A percentile compares a stretch with the other conserved stretches of the same genome.
Evolutionary conservation across 768 basidiomycete genomes (phyloP).

Genomic region (Hypholoma fasciculare): DNA sequence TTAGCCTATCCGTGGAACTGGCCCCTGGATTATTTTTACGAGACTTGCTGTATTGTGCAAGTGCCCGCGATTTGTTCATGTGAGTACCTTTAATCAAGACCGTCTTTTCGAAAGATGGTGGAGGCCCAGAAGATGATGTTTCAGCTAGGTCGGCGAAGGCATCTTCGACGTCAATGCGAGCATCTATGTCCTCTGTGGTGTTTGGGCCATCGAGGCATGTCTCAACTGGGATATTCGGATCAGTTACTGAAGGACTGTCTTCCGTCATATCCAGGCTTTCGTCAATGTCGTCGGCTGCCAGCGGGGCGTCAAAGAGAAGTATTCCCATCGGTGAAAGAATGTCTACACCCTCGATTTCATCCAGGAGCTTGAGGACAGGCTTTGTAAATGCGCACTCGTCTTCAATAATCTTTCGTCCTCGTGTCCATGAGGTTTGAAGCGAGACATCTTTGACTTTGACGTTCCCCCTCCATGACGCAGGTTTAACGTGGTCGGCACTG

Average conservation of each 20-base stretch:
- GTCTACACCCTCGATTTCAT: neutral
- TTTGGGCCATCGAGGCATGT: neutral
- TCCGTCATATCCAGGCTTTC: constrained; percentile 9
- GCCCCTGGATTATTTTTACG: constrained; percentile 7
- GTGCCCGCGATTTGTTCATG: constrained; percentile 8
- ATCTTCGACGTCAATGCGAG: constrained; percentile 15
- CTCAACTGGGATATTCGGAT: constrained; percentile 5
- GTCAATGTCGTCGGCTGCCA: constrained; percentile 18
- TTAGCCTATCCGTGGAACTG: constrained; percentile 18
- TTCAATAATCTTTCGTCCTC: constrained; percentile 20
- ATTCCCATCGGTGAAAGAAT: constrained; percentile 18
- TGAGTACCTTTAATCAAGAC: neutral
- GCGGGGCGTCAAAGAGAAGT: constrained; percentile 12
- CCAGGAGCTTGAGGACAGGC: constrained; percentile 3
- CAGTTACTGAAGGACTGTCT: neutral
- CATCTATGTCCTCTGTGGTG: neutral
- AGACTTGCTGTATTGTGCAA: constrained; percentile 12
- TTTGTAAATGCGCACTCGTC: constrained; percentile 5
- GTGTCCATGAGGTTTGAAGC: constrained; percentile 30
- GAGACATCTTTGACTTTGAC: constrained; percentile 22
- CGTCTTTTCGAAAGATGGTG: neutral
- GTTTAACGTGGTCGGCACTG: constrained; percentile 33
- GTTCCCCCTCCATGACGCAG: constrained; percentile 33
- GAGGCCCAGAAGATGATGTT: neutral
- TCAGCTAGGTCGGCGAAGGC: neutral